Base-by-base conservation (phyloP, 345 rosid genomes). In the Acer yangbiense region DNA sequence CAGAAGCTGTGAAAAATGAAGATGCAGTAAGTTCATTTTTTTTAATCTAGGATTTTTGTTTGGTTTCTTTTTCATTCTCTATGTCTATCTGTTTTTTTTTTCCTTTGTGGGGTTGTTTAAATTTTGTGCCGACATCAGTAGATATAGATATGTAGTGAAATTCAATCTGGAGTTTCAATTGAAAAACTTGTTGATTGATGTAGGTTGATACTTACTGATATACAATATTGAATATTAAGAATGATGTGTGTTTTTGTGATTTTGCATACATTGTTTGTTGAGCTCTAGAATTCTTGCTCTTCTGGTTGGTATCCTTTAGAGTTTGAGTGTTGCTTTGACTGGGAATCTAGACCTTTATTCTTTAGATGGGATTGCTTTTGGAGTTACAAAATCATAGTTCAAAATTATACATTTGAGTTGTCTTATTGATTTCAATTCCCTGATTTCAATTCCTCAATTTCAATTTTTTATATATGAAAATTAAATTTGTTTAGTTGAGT, bases 11-110 rank as follows among this genome's bases (percentile, higher is more conserved):
- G 85, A 87, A 88, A 78, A 86, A 91, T 83, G 97, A 92, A 91
- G 97, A 91, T 93, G 97, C 99, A 92, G 99, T 95, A 95, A 95
- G 99, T 95, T 92, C 93, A 98, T 93, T 88, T 85, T 87, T 80
- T 83, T 39, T 71, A 67, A 25, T 69, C 75, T 79, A 75, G 78
- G 84, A 70, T 79, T 76, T 27, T 60, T 75, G 35, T 57, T 61
- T 32, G 6, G 41, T 74, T 18, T 46, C 75, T 63, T 54, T 14
- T 58, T 17, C 63, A 20, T 58, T 58, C 3, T 58, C 2, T 58
- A 43, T 32, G 62, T 17, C 62, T 50, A 1, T 29, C 2, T 29
- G 32, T 29, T 29, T 29, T 4, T 80, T 2, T 12, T 21, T 70
- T 11, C 9, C 44, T 21, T 57, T 73, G n/a, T 46, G 67, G 67